Evolutionary conservation across 225 moss, liverwort and hornwort genomes (phyloP).

Genomic region (Antitrichia curtipendula): DNA sequence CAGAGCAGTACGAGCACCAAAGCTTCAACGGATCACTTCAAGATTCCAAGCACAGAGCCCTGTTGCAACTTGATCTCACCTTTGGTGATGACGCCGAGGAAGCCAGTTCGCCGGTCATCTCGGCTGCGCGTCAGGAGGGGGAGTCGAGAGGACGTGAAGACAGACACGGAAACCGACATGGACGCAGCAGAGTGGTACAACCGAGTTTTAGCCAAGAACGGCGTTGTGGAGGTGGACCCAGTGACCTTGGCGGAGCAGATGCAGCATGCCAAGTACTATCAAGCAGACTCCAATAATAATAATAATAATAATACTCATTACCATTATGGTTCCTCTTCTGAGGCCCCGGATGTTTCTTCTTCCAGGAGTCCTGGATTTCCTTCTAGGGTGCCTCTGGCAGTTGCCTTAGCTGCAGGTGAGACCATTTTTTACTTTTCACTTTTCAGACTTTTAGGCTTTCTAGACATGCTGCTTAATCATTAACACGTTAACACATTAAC

Average conservation of each 20-base stretch:
- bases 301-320: not conserved
- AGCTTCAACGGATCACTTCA: slow-evolving; percentile 14
- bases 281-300: not conserved
- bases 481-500: not conserved
- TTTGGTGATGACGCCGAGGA: slow-evolving; percentile 12
- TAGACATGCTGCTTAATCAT: too few relatives aligned
- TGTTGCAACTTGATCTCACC: slow-evolving; percentile 23
- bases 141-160: slow-evolving; percentile 1
- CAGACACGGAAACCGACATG: not conserved
- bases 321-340: slow-evolving; percentile 9
- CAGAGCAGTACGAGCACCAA: not conserved
- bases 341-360: not conserved
- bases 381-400: slow-evolving; percentile 7
- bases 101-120: slow-evolving; percentile 8
- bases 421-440: not conserved
- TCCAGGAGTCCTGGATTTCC: slow-evolving; percentile 8
- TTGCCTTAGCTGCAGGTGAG: slow-evolving; percentile 32
- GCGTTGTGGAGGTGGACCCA: slow-evolving; percentile 44
- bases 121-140: slow-evolving; percentile 30
- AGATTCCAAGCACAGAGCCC: slow-evolving; percentile 9
- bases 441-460: not conserved
- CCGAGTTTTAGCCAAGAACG: slow-evolving; percentile 25
- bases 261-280: not conserved
- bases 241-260: slow-evolving; percentile 21
- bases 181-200: slow-evolving; percentile 50